Conservation (phyloP, 176 grass and related monocot genomes). For the Lolium multiflorum region DNA sequence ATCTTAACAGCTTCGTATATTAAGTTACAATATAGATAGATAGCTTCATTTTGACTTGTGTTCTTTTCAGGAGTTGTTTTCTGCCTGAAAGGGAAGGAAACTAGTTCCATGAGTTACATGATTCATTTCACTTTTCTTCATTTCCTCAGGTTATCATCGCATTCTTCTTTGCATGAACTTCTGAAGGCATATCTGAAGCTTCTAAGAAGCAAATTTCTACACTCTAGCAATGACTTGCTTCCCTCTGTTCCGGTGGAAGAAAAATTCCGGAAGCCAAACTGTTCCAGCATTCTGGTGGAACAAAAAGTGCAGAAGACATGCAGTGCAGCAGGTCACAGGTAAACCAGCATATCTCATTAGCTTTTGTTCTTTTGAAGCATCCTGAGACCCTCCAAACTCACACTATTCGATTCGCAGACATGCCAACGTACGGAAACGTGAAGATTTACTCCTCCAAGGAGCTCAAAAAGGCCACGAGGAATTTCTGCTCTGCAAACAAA, state of each 20-base stretch:
- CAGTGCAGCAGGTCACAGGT: conserved; percentile 57
- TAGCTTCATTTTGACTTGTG: conserved; percentile 1
- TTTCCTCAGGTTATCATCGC: conserved; percentile 26
- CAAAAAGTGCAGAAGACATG: conserved; percentile 48
- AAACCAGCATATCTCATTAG: conserved; percentile 18
- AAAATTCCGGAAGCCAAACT: conserved; percentile 47
- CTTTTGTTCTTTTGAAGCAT: conserved; percentile 27
- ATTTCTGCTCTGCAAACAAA: conserved; percentile 66
- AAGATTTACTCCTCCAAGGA: conserved; percentile 82
- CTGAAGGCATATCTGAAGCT: conserved; percentile 22
- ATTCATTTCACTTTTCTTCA: neutral
- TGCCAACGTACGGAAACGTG: conserved; percentile 44
- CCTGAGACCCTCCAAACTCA: conserved; percentile 25
- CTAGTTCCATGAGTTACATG: neutral
- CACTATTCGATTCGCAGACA: conserved; percentile 39
- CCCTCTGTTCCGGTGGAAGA: conserved; percentile 40
- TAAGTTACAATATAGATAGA: neutral
- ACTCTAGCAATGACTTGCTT: conserved; percentile 57
- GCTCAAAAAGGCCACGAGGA: conserved; percentile 71
- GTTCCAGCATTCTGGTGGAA: conserved; percentile 32
- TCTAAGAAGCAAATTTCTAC: neutral
- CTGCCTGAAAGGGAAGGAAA: neutral
- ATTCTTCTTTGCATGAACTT: conserved; percentile 22
- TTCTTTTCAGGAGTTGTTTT: neutral
- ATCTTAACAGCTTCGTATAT: neutral